Percentiles rank a stretch among this genome's conserved stretches.
Evolutionary conservation across 2,329 filamentous ascomycete species (phyloP).

Genomic region (Aureobasidium sp.): DNA sequence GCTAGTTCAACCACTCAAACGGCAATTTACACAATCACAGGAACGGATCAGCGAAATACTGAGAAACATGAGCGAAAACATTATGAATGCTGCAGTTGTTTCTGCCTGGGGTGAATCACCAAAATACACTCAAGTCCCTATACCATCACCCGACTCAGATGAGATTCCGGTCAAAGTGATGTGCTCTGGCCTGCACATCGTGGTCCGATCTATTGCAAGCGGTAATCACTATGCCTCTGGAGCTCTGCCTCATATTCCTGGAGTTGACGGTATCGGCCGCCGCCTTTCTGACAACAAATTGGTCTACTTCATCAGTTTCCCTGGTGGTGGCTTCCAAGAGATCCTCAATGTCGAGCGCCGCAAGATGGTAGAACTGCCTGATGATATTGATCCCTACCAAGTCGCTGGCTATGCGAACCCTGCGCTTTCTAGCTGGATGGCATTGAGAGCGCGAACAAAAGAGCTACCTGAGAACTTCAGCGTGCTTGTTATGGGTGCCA

Average conservation of each 20-base stretch:
- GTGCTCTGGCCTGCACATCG: conserved; percentile 46
- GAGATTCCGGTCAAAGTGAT: conserved; percentile 47
- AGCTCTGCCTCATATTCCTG: conserved; percentile 45
- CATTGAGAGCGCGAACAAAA: conserved; percentile 40
- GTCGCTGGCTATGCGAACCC: conserved; percentile 52
- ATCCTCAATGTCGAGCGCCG: conserved; percentile 42
- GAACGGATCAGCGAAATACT: neutral
- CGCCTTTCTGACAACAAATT: conserved; percentile 37
- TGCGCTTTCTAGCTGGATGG: conserved; percentile 53
- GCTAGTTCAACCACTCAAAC: no score
- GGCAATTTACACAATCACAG: neutral
- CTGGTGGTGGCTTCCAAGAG: conserved; percentile 39
- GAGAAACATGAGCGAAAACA: neutral
- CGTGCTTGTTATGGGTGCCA: conserved; percentile 48
- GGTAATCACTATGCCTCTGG: conserved; percentile 50
- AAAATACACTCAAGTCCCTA: conserved; percentile 29
- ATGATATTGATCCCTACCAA: conserved; percentile 40
- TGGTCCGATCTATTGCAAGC: conserved; percentile 48
- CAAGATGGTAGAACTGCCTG: conserved; percentile 37
- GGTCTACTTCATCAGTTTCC: conserved; percentile 45
- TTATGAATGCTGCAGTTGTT: conserved; percentile 37
- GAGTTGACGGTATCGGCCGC: conserved; percentile 48
- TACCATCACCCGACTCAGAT: conserved; percentile 13
- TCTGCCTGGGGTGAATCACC: conserved; percentile 34
- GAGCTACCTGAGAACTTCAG: conserved; percentile 39